Evolutionary conservation across 2,329 filamentous ascomycete genomes (phyloP).

Genomic region (Trichoderma aggressivum): DNA sequence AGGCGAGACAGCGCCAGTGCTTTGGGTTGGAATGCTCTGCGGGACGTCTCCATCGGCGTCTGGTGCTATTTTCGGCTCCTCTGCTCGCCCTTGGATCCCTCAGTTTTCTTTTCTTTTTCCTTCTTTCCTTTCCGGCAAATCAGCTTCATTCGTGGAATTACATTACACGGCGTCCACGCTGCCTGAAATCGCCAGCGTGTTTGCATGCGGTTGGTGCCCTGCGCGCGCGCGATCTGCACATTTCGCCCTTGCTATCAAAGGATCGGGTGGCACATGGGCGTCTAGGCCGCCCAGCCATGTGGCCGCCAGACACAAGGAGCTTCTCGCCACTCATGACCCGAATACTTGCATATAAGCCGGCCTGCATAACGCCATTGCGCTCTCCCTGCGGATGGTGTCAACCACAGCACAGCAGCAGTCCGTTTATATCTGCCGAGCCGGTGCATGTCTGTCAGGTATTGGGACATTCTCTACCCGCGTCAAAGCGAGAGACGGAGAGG

Average conservation of each 20-base stretch:
- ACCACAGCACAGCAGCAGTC: not conserved
- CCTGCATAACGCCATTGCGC: not conserved
- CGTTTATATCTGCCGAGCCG: not conserved
- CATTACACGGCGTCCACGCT: not conserved
- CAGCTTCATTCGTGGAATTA: not conserved
- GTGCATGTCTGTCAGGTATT: not conserved
- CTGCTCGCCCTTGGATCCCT: not conserved
- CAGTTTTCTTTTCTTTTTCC: not conserved
- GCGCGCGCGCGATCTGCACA: constrained; percentile 7
- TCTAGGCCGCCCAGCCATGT: constrained; percentile 7
- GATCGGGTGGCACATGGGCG: constrained; percentile 16
- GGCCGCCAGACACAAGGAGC: constrained; percentile 6
- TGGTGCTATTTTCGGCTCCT: not conserved
- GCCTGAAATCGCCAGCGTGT: not conserved
- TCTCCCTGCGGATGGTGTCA: constrained; percentile 8
- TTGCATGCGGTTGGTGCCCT: constrained; percentile 9
- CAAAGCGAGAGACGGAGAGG: not conserved
- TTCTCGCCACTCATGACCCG: constrained; percentile 11
- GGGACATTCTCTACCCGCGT: not conserved
- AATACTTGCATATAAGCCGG: constrained; percentile 9
- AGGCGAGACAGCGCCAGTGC: constrained; percentile 8
- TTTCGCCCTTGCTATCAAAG: not conserved
- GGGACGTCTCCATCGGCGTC: not conserved
- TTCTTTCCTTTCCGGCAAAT: not conserved
- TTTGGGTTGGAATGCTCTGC: constrained; percentile 10